phyloP scores from a whole-genome alignment of 2,329 filamentous ascomycete species.

The Aspergillus fischeri region DNA sequence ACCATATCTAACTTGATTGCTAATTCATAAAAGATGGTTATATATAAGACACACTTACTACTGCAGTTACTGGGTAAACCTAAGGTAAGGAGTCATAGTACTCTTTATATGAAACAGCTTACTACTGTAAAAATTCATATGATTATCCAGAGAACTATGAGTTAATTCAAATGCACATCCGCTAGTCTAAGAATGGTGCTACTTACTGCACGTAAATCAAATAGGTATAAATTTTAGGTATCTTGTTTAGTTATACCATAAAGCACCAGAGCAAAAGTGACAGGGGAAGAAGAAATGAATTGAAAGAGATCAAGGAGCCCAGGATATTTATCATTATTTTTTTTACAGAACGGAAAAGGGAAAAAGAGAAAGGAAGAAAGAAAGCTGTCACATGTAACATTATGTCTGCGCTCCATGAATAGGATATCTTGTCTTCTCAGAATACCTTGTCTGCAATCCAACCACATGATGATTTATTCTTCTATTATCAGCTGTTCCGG shows the following conservation, averaged over 20 bases:
- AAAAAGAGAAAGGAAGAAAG: too few relatives aligned
- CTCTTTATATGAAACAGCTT: background rate
- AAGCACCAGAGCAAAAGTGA: background rate
- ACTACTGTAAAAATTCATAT: background rate
- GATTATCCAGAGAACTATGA: background rate
- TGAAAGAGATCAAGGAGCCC: background rate
- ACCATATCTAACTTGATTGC: too few relatives aligned
- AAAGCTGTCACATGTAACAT: slow-evolving; percentile 1
- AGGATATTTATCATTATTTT: background rate
- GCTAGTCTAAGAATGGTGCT: background rate
- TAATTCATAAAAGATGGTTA: too few relatives aligned
- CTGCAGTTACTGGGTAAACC: background rate
- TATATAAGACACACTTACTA: background rate
- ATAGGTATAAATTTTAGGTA: background rate
- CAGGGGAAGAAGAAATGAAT: slow-evolving; percentile 1
- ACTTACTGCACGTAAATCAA: background rate
- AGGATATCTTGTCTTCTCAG: background rate
- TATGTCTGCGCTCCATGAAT: slow-evolving; percentile 12
- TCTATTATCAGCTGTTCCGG: background rate
- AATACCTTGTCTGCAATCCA: background rate
- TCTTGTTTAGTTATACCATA: background rate
- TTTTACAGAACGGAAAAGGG: too few relatives aligned
- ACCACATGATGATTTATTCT: background rate
- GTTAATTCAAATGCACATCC: background rate
- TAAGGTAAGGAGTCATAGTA: background rate